Conservation (phyloP, 1,284 basidiomycete species). For the Clitocybe nebularis region DNA sequence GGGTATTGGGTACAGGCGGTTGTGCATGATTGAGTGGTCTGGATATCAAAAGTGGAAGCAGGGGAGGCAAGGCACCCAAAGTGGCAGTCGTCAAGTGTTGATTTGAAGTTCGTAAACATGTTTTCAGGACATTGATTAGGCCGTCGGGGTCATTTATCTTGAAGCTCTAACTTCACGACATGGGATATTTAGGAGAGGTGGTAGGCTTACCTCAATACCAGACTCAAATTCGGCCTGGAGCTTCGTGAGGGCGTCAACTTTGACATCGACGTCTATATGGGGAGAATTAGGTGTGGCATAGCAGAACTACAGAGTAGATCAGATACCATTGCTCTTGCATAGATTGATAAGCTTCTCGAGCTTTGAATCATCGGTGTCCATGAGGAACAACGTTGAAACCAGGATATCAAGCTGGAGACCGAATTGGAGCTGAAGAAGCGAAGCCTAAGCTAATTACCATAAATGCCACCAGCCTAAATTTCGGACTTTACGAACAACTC, state of each 20-base stretch:
- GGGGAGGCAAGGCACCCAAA: conserved; percentile 56
- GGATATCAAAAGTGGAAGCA: conserved; percentile 59
- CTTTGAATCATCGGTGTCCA: conserved; percentile 49
- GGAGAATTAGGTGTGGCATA: conserved; percentile 10
- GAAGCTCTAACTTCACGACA: conserved; percentile 5
- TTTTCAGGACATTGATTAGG: conserved; percentile 65
- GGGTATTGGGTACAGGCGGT: conserved; percentile 28
- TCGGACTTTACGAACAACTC: too few species aligned
- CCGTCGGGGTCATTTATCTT: conserved; percentile 70
- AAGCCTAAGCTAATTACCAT: too few species aligned
- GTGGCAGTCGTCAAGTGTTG: conserved; percentile 78
- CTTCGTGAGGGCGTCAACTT: conserved; percentile 74
- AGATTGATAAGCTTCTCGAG: conserved; percentile 63
- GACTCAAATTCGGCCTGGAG: conserved; percentile 70
- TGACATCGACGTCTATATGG: conserved; percentile 66
- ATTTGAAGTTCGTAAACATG: conserved; percentile 75
- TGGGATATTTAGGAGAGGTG: background rate
- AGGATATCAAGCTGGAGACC: too few species aligned
- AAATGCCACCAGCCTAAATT: too few species aligned
- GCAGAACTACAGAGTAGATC: conserved; percentile 11
- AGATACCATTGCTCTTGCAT: conserved; percentile 67
- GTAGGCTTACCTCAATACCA: conserved; percentile 53
- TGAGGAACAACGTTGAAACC: conserved; percentile 22
- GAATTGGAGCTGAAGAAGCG: too few species aligned
- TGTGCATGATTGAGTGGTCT: conserved; percentile 29